phyloP scores from a whole-genome alignment of 371 early-diverging fungal species.

The Mucor racemosus region DNA sequence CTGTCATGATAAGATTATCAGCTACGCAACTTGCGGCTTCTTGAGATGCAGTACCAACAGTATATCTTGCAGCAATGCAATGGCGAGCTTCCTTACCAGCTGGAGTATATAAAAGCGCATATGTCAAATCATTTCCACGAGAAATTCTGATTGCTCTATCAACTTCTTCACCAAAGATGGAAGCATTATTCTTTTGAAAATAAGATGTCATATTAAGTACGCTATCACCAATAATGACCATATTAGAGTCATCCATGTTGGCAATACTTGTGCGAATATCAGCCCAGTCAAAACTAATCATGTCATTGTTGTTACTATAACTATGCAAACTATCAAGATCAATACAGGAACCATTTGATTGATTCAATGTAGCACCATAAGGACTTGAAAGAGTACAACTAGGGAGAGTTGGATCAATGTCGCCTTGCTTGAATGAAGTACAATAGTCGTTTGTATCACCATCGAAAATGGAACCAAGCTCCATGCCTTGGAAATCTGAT shows the following conservation, averaged over 20 bases:
- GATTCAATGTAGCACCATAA: not conserved
- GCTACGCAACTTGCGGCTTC: slow-evolving; percentile 60
- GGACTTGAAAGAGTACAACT: slow-evolving; percentile 44
- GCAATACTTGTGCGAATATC: slow-evolving; percentile 16
- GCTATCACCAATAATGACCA: slow-evolving; percentile 16
- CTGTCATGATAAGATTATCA: slow-evolving; percentile 51
- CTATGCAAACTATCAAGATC: slow-evolving; percentile 11
- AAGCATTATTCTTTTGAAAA: slow-evolving; percentile 15
- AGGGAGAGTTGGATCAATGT: slow-evolving; percentile 26
- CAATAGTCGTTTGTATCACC: slow-evolving; percentile 51
- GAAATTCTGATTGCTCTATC: slow-evolving; percentile 31
- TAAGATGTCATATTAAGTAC: slow-evolving; percentile 10
- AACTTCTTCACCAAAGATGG: slow-evolving; percentile 38
- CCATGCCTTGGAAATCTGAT: slow-evolving; percentile 48
- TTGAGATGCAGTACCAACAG: slow-evolving; percentile 51
- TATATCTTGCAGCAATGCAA: slow-evolving; percentile 47
- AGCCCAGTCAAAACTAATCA: slow-evolving; percentile 27
- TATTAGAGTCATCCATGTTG: slow-evolving; percentile 2
- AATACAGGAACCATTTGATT: slow-evolving; percentile 18
- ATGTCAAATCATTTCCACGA: slow-evolving; percentile 51
- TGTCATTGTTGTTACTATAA: not conserved
- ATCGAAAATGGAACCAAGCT: slow-evolving; percentile 54
- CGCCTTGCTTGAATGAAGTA: slow-evolving; percentile 27
- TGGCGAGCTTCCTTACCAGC: slow-evolving; percentile 39
- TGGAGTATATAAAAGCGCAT: slow-evolving; percentile 42